Evolutionary conservation across 768 basidiomycete genomes (phyloP), one percentile per base, ranked within the genome.

Genomic region (Tylopilus subfusipes): DNA sequence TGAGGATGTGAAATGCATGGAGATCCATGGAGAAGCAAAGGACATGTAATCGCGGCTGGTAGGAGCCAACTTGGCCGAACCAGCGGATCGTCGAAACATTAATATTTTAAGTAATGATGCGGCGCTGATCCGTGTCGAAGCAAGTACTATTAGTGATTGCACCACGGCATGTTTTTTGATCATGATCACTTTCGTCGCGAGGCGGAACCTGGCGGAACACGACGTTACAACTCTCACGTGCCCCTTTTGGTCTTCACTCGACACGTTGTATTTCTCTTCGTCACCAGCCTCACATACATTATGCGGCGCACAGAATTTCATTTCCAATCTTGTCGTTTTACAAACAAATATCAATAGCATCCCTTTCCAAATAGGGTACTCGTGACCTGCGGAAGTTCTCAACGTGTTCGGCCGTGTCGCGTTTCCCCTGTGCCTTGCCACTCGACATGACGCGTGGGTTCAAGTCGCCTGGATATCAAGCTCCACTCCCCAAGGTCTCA

Each of bases 401-500:
- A 50, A 55, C 40, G 48, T 48, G 56, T 47, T 56, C 21, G 48
- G 44, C 44, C 43, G 42, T n/a, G 60, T 60, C 59, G 59, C 50
- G 54, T 52, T 48, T 49, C 60, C 54, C 65, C 65, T 57, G 57
- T 65, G 56, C 56, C 10, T 16, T 18, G 25, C 50, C 40, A 22
- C 22, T 43, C 16, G 25, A 44, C 54, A 78, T 78, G 76, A 69
- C 73, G 33, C 75, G 76, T 34, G 74, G 74, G 7, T 60, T 63
- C 33, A 68, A 69, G 42, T 72, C 73, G 0, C 73, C 76, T 25
- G 65, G 64, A 22, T 65, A 67, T 44, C 76, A 76, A 43, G 60
- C 48, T 5, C 66, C 72, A 3, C 68, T 90, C 33, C 88, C 88
- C 31, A 84, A 82, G 55, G 83, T 83, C n/a, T 80, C 82, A 25